Evolutionary conservation across 2,329 filamentous ascomycete species (phyloP).

Genomic region (Fusarium tupiense): DNA sequence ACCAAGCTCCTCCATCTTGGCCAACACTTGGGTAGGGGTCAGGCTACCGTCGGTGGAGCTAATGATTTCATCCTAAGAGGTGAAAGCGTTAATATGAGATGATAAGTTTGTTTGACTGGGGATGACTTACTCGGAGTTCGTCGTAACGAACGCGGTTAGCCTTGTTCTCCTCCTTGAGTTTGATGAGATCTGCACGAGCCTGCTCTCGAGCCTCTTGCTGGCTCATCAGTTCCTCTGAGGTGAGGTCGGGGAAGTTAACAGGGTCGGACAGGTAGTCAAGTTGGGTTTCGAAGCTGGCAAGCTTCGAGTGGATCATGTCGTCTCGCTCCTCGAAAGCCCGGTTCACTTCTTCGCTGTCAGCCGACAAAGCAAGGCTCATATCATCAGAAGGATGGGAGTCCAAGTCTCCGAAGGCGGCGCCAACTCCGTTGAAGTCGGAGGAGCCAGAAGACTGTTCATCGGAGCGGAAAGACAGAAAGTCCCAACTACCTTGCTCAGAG

Average conservation of each 20-base stretch:
- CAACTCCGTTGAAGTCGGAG: not conserved
- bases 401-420: not conserved
- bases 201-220: not conserved
- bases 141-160: not conserved
- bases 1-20: not conserved
- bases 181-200: not conserved
- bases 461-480: not conserved
- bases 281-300: not conserved
- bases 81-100: not conserved
- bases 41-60: rapidly evolving
- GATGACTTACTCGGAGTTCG: not conserved
- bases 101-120: not conserved
- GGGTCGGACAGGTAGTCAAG: not conserved
- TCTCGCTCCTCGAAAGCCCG: not conserved
- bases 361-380: not conserved
- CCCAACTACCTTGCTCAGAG: not conserved
- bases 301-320: not conserved
- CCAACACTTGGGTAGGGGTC: rapidly evolving
- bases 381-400: not conserved
- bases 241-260: not conserved
- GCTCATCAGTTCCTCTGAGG: not conserved
- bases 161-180: not conserved
- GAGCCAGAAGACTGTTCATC: not conserved
- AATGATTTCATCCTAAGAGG: not conserved
- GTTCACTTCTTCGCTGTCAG: not conserved